Conservation (phyloP, 257 asterid species). For the Orobanche coerulescens region DNA sequence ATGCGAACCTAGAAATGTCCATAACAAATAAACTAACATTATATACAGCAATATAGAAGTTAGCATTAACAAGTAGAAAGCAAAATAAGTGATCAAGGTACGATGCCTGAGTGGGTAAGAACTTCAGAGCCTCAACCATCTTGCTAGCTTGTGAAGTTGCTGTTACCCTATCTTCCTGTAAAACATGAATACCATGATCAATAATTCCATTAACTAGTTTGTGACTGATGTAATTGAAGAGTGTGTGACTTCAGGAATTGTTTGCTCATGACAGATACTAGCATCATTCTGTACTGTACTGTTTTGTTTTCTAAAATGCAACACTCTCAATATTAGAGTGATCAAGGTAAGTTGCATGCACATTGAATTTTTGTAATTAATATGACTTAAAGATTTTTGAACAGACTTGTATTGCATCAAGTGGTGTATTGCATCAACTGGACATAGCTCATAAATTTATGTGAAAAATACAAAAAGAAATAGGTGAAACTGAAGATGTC, state of each 20-base stretch:
- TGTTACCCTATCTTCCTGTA: constrained; percentile 65
- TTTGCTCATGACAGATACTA: not conserved
- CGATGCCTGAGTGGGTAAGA: constrained; percentile 72
- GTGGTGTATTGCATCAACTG: no score
- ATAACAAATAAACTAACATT: constrained; percentile 1
- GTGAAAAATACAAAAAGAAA: constrained; percentile 4
- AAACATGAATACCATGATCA: constrained; percentile 27
- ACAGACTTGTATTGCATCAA: not conserved
- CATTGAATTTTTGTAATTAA: not conserved
- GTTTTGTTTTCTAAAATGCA: not conserved
- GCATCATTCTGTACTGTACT: not conserved
- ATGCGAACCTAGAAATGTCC: constrained; percentile 52
- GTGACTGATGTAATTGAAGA: not conserved
- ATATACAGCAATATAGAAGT: constrained; percentile 15
- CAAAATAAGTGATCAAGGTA: constrained; percentile 16
- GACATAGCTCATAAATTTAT: not conserved
- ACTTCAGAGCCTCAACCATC: constrained; percentile 87
- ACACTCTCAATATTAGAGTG: not conserved
- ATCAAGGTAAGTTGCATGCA: not conserved
- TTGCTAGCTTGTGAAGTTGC: constrained; percentile 83
- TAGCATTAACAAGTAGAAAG: constrained; percentile 5
- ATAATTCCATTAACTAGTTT: constrained; percentile 14
- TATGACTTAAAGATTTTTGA: not conserved
- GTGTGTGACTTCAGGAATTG: constrained; percentile 3
- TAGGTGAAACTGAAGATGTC: constrained; percentile 18